phyloP scores from a whole-genome alignment of 371 early-diverging fungal species.

The Mortierella sp. region DNA sequence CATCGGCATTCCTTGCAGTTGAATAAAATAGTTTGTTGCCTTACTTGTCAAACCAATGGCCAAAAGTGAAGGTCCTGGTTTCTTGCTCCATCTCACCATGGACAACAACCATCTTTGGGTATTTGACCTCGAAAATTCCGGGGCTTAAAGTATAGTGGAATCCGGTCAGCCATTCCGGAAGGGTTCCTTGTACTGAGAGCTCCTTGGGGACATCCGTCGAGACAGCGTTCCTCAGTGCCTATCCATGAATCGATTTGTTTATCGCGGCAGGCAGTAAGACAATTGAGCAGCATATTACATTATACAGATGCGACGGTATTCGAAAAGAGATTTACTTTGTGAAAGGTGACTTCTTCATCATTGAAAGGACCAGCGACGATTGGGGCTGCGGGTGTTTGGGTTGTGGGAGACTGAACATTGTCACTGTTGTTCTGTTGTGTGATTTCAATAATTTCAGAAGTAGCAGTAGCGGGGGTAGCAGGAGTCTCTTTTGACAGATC shows the following conservation, averaged over 20 bases:
- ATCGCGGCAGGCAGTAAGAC: background rate
- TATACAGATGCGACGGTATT: background rate
- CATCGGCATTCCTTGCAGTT: background rate
- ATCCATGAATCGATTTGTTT: background rate
- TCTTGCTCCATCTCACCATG: slow-evolving; percentile 73
- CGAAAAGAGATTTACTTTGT: slow-evolving; percentile 33
- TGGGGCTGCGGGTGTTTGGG: background rate
- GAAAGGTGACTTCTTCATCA: slow-evolving; percentile 42
- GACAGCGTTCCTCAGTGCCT: slow-evolving; percentile 48
- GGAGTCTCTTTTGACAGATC: background rate
- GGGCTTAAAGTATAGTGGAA: slow-evolving; percentile 77
- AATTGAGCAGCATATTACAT: background rate
- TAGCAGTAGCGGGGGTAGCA: slow-evolving; percentile 14
- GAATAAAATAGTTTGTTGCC: slow-evolving; percentile 11
- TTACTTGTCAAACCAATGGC: slow-evolving; percentile 81
- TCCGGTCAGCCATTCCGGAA: slow-evolving; percentile 75
- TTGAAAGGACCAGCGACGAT: slow-evolving; percentile 10
- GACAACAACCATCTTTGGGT: slow-evolving; percentile 70
- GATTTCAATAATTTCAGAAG: slow-evolving; percentile 11
- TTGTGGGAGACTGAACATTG: background rate
- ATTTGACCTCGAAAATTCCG: slow-evolving; percentile 71
- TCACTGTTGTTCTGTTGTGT: background rate
- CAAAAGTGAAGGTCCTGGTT: slow-evolving; percentile 72
- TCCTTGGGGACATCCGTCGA: slow-evolving; percentile 54
- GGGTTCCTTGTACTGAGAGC: slow-evolving; percentile 62